Percentiles rank a stretch among this genome's conserved stretches.
These are phyloP conservation scores for Bassia scoparia DNA, from an alignment of 148 eudicot species.

Conservation along the genomic window DNA sequence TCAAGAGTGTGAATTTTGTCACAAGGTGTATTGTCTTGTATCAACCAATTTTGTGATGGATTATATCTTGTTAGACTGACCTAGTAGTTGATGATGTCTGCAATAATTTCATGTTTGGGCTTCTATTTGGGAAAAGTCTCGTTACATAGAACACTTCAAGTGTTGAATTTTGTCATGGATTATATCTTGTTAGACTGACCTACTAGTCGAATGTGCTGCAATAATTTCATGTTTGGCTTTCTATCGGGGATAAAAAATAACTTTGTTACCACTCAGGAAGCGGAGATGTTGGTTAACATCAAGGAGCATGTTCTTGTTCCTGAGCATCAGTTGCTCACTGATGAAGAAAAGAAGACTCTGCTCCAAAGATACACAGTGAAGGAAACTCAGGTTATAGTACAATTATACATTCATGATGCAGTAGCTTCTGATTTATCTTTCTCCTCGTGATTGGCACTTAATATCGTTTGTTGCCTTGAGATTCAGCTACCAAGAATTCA, in stretches of 20 bases:
- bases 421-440: not conserved
- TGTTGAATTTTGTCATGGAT: not conserved
- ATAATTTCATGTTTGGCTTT: not conserved
- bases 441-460: not conserved
- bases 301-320: slow-evolving; percentile 88
- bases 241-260: not conserved
- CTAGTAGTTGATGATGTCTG: not conserved
- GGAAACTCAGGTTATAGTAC: slow-evolving; percentile 84
- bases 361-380: slow-evolving; percentile 82
- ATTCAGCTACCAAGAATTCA: slow-evolving; percentile 52
- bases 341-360: slow-evolving; percentile 81
- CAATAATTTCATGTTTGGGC: not conserved
- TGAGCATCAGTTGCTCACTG: slow-evolving; percentile 68
- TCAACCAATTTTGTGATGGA: not conserved
- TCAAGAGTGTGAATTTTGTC: not conserved
- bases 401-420: not conserved
- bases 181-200: not conserved
- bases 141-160: too few species aligned
- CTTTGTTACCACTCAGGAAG: slow-evolving; percentile 46
- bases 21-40: not conserved
- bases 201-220: not conserved
- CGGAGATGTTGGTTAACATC: slow-evolving; percentile 76
- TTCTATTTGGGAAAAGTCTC: too few species aligned
- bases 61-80: not conserved
- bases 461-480: not conserved